Evolutionary conservation across 1,139 yeast species (phyloP), one percentile per base, ranked within the genome.

Genomic region (Williopsis jadinii): DNA sequence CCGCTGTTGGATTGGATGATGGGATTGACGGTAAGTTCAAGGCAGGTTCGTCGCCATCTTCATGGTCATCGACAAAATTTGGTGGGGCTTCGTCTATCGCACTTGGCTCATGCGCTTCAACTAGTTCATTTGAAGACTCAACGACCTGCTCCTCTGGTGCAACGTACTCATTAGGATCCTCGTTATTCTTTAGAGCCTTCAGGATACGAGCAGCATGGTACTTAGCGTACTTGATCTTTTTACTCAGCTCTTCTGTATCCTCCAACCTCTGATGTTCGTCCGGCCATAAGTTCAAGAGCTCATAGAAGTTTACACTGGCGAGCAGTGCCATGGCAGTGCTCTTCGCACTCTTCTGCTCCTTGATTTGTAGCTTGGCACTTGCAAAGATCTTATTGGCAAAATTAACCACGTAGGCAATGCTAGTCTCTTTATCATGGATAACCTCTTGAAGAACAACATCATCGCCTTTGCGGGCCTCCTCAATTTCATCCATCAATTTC

Each of bases 351-450:
- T 53, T 52, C 41, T 68, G 69, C 34, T 56, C 58, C 12, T 64
- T 60, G 11, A 77, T 65, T 33, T 73, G 77, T 13, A 56, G 54
- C 38, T 73, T 71, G 1, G 75, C 73, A 29, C 71, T 67, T 41
- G 75, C 78, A 60, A 82, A 82, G 31, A 87, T 68, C 46, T 71
- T 70, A 54, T 74, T 70, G 4, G 81, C 74, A 61, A 87, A 86
- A 39, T 70, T 67, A 51, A 77, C 68, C 3, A 84, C 78, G 34
- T 80, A 71, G 11, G 75, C 73, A 42, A 75, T 64, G 5, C 87
- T 75, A 12, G 77, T 63, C 12, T 70, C 73, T 48, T 75, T 77
- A 50, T 82, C 85, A 29, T 61, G 63, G 38, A 85, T 64, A 6
- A 83, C 41, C 3, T 52, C 54, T 8, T 32, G 30, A 6, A 43